A percentile compares a stretch with the other conserved stretches of the same genome.
phyloP scores from a whole-genome alignment of 2,329 filamentous ascomycete species.

The Fusarium sp. region DNA sequence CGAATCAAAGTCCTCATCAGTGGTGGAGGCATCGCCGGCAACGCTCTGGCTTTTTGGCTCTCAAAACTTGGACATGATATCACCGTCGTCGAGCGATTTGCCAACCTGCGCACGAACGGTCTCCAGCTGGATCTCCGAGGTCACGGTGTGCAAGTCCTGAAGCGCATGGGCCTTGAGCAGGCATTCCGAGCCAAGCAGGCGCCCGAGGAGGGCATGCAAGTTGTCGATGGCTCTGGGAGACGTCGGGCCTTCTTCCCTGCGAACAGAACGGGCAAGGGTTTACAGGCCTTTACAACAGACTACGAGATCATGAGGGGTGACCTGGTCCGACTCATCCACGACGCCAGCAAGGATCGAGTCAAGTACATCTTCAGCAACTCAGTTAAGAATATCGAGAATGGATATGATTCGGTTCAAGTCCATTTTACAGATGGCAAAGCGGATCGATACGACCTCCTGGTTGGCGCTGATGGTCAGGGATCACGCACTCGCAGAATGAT shows the following conservation, averaged over 20 bases:
- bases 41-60: constrained; percentile 47
- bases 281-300: constrained; percentile 58
- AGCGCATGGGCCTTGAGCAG: constrained; percentile 44
- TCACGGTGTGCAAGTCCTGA: constrained; percentile 62
- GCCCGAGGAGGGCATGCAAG: constrained; percentile 59
- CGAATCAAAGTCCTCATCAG: constrained; percentile 49
- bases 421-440: constrained; percentile 56
- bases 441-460: constrained; percentile 62
- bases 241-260: constrained; percentile 53
- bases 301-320: constrained; percentile 68
- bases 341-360: constrained; percentile 46
- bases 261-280: constrained; percentile 27
- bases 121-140: constrained; percentile 67
- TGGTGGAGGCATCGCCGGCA: constrained; percentile 50
- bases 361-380: constrained; percentile 47
- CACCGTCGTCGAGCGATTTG: constrained; percentile 55
- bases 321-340: constrained; percentile 58
- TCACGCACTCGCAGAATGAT: constrained; percentile 61
- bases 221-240: constrained; percentile 57
- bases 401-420: constrained; percentile 50
- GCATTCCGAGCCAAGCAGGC: constrained; percentile 53
- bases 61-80: constrained; percentile 45
- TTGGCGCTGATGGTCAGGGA: constrained; percentile 67
- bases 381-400: constrained; percentile 48
- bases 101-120: constrained; percentile 58